Percentiles rank a stretch among this genome's conserved stretches.
These are phyloP conservation scores for Niebla homalea DNA, from an alignment of 495 filamentous ascomycete species.

Conservation along the genomic window DNA sequence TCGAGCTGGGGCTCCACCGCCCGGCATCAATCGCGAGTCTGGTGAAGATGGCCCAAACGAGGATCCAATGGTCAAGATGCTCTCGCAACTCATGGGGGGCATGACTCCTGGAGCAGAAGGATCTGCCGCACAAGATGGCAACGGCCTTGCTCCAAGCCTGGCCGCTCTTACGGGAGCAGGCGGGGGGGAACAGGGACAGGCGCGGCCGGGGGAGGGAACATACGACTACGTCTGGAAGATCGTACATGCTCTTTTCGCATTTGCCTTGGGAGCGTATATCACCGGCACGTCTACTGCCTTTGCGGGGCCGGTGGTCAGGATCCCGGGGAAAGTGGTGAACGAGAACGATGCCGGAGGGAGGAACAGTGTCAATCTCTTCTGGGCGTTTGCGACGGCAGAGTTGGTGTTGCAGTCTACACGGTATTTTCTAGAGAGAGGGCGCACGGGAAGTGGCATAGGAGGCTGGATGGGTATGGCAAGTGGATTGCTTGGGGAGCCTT, in stretches of 20 bases:
- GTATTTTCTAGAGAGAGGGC: slow-evolving; percentile 46
- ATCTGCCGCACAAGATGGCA: slow-evolving; percentile 5
- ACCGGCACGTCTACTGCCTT: slow-evolving; percentile 46
- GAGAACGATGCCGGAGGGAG: slow-evolving; percentile 13
- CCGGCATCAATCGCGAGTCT: slow-evolving; percentile 17
- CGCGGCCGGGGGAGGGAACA: slow-evolving; percentile 29
- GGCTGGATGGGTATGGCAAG: slow-evolving; percentile 47
- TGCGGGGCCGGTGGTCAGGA: slow-evolving; percentile 30
- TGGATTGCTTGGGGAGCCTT: slow-evolving; percentile 44
- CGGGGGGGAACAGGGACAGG: slow-evolving; percentile 23
- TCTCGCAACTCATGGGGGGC: slow-evolving; percentile 45
- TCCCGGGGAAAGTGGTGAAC: slow-evolving; percentile 11
- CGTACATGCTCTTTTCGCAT: slow-evolving; percentile 59
- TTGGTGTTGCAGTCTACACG: slow-evolving; percentile 54
- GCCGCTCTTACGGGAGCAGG: slow-evolving; percentile 25
- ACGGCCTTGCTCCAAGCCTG: slow-evolving; percentile 24
- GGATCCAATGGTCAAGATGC: slow-evolving; percentile 49
- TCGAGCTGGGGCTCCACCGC: slow-evolving; percentile 24
- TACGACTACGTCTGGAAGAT: slow-evolving; percentile 54
- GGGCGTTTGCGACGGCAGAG: slow-evolving; percentile 72
- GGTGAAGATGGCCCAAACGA: slow-evolving; percentile 24
- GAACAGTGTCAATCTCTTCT: slow-evolving; percentile 42
- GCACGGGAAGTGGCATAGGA: slow-evolving; percentile 23
- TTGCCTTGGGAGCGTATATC: slow-evolving; percentile 60
- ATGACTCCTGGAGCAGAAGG: slow-evolving; percentile 22